Evolutionary conservation across 1,139 yeast species (phyloP), one percentile per base, ranked within the genome.

Genomic region (Pichia sp.): DNA sequence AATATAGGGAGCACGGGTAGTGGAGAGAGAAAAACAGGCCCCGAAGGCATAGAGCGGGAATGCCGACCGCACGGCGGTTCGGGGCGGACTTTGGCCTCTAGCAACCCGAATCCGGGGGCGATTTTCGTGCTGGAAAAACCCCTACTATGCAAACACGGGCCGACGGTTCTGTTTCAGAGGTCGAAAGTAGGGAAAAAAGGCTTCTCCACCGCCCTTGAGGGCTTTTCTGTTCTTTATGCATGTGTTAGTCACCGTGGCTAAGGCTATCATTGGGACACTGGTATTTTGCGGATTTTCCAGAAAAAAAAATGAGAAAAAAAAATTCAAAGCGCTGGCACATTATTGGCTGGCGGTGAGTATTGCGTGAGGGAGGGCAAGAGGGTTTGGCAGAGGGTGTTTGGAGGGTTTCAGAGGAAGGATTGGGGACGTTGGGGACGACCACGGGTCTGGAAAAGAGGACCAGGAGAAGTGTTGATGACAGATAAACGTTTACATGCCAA

Each of bases 391-490:
- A 27, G n/a, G n/a, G 24, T 20, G 24, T 20, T 3, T 20, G 24
- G 49, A 46, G 49, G 49, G 49, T 46, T 46, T 29, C 5, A 30
- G 8, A 24, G 16, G 31, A 6, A 16, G 34, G 24, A 4, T 17
- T 14, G 38, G 9, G n/a, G 24, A 33, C 10, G 30, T 33, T 24
- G 41, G 16, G 30, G 29, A n/a, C 12, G 12, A 42, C 10, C 6
- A 31, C 4, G 30, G 29, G 29, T 17, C 7, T 33, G 30, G 33
- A 46, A 46, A 46, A 41, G 49, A 16, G 49, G 41, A 16, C 30
- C 49, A 46, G 9, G 14, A 24, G 38, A 46, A 46, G 49, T 46
- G 49, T 46, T 46, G 49, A 46, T 16, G 48, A 45, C 7, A 36
- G 36, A 31, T 31, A 45, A 24, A 4, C 29, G 36, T 16, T 24